Evolutionary conservation across 2,329 filamentous ascomycete genomes (phyloP), one percentile per base, ranked within the genome.

Genomic region (Xenoacremonium recifei): DNA sequence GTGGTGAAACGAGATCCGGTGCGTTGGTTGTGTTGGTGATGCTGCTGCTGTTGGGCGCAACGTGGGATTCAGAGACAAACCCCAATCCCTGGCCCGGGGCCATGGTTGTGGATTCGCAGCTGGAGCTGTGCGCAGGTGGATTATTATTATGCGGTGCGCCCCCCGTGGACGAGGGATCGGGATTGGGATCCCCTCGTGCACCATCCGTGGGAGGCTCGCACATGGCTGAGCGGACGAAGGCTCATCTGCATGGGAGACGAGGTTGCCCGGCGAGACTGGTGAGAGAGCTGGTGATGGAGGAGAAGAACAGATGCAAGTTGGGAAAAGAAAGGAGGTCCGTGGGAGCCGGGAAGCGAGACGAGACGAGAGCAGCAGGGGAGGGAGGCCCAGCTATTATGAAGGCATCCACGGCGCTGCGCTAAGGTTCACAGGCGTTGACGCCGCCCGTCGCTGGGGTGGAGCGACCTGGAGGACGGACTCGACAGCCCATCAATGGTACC

Each of bases 361-460:
- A 35, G n/a, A n/a, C n/a, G n/a, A 19, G 36, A 20, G 37, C 35
- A 46, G 45, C 45, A 56, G 36, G 45, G 53, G 45, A 37, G 44
- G 39, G 51, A 53, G 35, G 48, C 46, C 34, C 34, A 40, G 40
- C 50, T 50, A 59, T 52, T 59, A 59, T 59, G 56, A 59, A 52
- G 56, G 51, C 46, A 59, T 58, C 53, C 51, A 50, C 40, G 50
- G 50, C 53, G 46, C 52, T 56, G 56, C 53, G 54, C 53, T 59
- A 53, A 49, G 45, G 38, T 47, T 55, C n/a, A 35, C 45, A 50
- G 53, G 54, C 49, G 56, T 55, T 48, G 48, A 58, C 54, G 56
- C 56, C 54, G 56, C 45, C 47, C 45, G 42, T 52, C 47, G 47
- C 52, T 38, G 38, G 44, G 45, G 54, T 58, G 53, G 55, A 54